These are phyloP conservation scores for Hanseniaspora guilliermondii DNA, from an alignment of 805 yeast genomes.

Conservation along the genomic window DNA sequence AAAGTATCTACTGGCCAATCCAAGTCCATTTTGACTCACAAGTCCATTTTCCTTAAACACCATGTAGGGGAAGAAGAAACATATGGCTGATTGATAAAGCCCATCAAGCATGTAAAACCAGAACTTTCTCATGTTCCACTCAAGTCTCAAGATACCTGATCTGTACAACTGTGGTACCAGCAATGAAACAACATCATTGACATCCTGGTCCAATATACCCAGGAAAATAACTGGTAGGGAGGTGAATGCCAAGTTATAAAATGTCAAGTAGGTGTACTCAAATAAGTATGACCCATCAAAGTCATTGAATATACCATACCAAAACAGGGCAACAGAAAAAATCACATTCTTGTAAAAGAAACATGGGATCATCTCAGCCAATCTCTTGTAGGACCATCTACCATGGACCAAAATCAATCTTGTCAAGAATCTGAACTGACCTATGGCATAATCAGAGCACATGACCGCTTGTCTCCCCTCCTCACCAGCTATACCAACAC, in stretches of 20 bases:
- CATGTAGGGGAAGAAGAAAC: constrained; percentile 64
- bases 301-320: constrained; percentile 65
- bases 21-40: constrained; percentile 42
- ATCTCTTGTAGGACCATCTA: constrained; percentile 73
- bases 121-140: constrained; percentile 59
- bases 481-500: constrained; percentile 85
- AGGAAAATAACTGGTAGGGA: constrained; percentile 68
- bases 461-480: constrained; percentile 83
- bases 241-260: constrained; percentile 72
- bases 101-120: constrained; percentile 69
- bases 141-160: constrained; percentile 57
- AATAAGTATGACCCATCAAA: constrained; percentile 71
- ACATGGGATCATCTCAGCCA: constrained; percentile 72
- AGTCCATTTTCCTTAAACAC: constrained; percentile 34
- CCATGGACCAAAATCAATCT: constrained; percentile 66
- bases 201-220: constrained; percentile 75
- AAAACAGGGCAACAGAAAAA: constrained; percentile 60
- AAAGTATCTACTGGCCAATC: constrained; percentile 58
- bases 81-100: constrained; percentile 56
- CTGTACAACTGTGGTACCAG: constrained; percentile 65
- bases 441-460: constrained; percentile 79
- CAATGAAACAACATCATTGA: constrained; percentile 52
- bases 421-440: constrained; percentile 63
- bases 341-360: constrained; percentile 71
- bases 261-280: constrained; percentile 69